Evolutionary conservation across 2,329 filamentous ascomycete species (phyloP).

Genomic region (Colletotrichum sp.): DNA sequence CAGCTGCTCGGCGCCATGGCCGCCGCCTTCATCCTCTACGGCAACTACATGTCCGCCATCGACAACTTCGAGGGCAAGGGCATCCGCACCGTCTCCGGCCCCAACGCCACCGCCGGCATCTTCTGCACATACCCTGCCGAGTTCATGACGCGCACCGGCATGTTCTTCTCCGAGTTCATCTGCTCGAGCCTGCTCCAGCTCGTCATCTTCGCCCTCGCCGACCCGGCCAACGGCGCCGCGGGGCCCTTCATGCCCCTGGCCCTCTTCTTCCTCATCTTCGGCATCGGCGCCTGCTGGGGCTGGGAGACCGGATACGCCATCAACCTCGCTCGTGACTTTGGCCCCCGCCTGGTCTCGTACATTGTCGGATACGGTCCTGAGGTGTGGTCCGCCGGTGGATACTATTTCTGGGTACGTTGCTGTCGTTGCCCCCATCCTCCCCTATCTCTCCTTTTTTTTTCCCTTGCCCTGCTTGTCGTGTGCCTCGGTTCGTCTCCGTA

Average conservation of each 20-base stretch:
- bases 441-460: not conserved
- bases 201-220: constrained; percentile 72
- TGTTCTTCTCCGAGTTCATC: constrained; percentile 77
- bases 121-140: constrained; percentile 75
- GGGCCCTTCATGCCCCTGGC: constrained; percentile 63
- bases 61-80: constrained; percentile 66
- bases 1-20: constrained; percentile 72
- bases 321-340: constrained; percentile 75
- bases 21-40: constrained; percentile 62
- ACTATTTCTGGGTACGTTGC: constrained; percentile 72
- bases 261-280: constrained; percentile 76
- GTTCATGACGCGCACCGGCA: constrained; percentile 69
- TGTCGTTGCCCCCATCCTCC: not conserved
- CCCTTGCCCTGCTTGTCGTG: not conserved
- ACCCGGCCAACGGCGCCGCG: constrained; percentile 60
- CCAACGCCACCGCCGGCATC: constrained; percentile 69
- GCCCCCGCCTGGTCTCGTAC: constrained; percentile 69
- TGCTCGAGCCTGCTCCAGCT: constrained; percentile 73
- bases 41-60: constrained; percentile 69
- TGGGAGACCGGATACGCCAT: constrained; percentile 81
- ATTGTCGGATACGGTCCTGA: constrained; percentile 71
- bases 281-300: constrained; percentile 74
- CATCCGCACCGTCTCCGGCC: constrained; percentile 64
- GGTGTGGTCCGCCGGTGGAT: constrained; percentile 70
- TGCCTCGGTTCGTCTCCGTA: not conserved